Evolutionary conservation across 129 eudicot species (phyloP).

Genomic region (Flaveria sonorensis): DNA sequence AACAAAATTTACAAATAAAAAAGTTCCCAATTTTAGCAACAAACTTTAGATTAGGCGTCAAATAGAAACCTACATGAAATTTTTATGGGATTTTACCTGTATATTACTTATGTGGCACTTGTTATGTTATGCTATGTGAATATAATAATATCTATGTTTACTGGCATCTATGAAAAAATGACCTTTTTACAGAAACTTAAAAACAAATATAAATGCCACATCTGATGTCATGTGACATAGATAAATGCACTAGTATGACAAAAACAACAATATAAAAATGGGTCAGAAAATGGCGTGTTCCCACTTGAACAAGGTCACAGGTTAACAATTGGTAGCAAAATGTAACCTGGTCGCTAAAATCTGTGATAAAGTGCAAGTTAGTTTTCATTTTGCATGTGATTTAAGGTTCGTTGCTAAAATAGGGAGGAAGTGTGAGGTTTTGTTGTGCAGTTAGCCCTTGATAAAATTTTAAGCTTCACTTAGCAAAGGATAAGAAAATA

Average conservation of each 20-base stretch:
- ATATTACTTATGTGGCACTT: background rate
- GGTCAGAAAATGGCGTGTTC: background rate
- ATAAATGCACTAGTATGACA: background rate
- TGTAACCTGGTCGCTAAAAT: background rate
- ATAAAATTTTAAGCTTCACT: background rate
- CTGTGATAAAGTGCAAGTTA: background rate
- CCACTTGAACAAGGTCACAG: background rate
- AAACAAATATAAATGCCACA: background rate
- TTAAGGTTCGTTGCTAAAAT: background rate
- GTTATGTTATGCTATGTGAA: background rate
- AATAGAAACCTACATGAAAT: no score
- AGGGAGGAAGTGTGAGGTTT: background rate
- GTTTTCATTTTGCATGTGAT: background rate
- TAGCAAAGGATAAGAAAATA: background rate
- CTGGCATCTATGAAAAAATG: background rate
- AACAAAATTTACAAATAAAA: background rate
- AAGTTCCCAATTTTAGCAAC: background rate
- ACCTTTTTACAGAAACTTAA: background rate
- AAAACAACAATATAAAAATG: background rate
- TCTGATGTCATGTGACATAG: background rate
- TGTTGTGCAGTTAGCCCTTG: background rate
- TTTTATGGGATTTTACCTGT: background rate
- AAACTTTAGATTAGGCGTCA: background rate
- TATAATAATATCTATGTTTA: no score
- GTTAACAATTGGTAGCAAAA: background rate